Evolutionary conservation across 495 filamentous ascomycete species (phyloP), one percentile per base, ranked within the genome.

Genomic region (Aspergillus asperescens): DNA sequence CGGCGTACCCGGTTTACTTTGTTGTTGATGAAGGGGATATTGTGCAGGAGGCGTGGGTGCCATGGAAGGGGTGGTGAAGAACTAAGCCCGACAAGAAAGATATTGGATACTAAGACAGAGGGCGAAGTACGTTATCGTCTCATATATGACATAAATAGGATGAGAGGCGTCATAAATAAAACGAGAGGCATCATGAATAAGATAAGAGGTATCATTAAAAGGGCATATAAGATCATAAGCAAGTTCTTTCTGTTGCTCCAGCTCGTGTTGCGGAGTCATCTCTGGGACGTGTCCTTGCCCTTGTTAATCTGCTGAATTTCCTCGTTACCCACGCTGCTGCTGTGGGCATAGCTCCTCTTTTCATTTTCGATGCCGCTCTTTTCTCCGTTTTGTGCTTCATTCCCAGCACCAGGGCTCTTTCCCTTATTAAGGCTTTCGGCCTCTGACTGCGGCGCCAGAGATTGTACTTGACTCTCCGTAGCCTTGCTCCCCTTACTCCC

Each of bases 41-140:
- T 40, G 59, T 67, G 25, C 10, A 59, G 19, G 64, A 67, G 55
- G 58, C 62, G 15, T 67, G 64, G 64, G 54, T 67, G 15, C 64
- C 64, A 9, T 67, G 64, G 64, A 64, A 62, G 48, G 64, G 64
- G 19, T 63, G 61, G 61, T 63, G 13, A 39, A 5, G 13, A 23
- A 25, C 10, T 8, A 39, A 25, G n/a, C 16, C 19, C 13, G 45
- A 50, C 16, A 50, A 29, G 22, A 10, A 18, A 28, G 8, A 23
- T 5, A 48, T 23, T 23, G 22, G 9, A 40, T 40, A 40, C 1
- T 40, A 23, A 23, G 49, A 44, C 46, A 47, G 48, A 23, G 28
- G n/a, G n/a, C n/a, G n/a, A n/a, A n/a, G n/a, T n/a, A n/a, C n/a
- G n/a, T n/a, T n/a, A n/a, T n/a, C n/a, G n/a, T n/a, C n/a, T n/a